Conservation (phyloP, 176 grass and related monocot genomes). For the Oryza nivara region DNA sequence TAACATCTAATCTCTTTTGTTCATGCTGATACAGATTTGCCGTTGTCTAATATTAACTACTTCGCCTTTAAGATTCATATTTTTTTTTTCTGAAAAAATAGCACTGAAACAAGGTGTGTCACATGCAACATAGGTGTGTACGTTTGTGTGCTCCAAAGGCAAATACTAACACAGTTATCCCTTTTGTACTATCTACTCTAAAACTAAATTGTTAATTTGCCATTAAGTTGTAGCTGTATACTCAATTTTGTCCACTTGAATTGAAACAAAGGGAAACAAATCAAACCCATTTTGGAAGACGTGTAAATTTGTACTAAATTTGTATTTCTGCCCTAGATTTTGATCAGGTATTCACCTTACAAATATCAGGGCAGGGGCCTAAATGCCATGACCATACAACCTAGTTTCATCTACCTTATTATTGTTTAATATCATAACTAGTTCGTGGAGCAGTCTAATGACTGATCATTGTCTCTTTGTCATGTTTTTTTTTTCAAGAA, state of each 20-base stretch:
- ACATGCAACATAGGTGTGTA: neutral
- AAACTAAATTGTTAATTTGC: neutral
- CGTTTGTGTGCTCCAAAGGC: neutral
- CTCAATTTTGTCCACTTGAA: slow-evolving; percentile 7
- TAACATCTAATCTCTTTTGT: neutral
- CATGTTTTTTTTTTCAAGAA: neutral
- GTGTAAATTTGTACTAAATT: neutral
- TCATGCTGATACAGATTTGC: neutral
- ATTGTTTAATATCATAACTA: neutral
- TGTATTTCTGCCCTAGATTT: neutral
- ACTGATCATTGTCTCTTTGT: neutral
- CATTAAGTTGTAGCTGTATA: neutral
- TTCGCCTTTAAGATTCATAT: neutral
- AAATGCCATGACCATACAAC: neutral
- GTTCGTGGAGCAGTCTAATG: neutral
- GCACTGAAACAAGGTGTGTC: neutral
- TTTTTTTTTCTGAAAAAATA: neutral
- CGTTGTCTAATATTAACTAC: neutral
- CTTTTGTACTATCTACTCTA: neutral
- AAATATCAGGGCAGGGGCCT: neutral
- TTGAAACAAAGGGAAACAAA: slow-evolving; percentile 5
- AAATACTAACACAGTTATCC: neutral
- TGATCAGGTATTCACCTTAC: neutral
- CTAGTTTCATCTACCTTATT: neutral
- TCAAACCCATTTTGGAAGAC: neutral